Percentiles rank a stretch among this genome's conserved stretches.
phyloP scores from a whole-genome alignment of 495 filamentous ascomycete species.

The Sabuloglossum arenarium region DNA sequence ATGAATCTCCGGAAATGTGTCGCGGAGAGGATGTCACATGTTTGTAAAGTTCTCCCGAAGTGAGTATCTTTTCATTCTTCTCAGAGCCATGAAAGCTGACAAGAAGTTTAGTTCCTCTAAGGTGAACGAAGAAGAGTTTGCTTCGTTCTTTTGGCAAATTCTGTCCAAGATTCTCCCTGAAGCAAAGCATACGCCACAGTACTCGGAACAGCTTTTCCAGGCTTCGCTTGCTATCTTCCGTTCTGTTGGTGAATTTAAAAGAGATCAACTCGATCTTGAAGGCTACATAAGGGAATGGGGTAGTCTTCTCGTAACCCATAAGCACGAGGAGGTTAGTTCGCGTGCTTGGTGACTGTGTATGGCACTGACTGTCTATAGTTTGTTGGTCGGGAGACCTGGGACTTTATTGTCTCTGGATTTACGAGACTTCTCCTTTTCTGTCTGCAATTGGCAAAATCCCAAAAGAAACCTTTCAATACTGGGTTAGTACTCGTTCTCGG shows the following conservation, averaged over 20 bases:
- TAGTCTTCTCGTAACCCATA: slow-evolving; percentile 29
- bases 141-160: slow-evolving; percentile 29
- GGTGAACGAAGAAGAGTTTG: slow-evolving; percentile 14
- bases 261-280: slow-evolving; percentile 27
- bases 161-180: slow-evolving; percentile 28
- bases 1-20: slow-evolving; percentile 18
- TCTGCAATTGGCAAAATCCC: slow-evolving; percentile 25
- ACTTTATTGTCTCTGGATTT: slow-evolving; percentile 27
- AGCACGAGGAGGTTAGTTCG: slow-evolving; percentile 25
- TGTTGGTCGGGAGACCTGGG: slow-evolving; percentile 28
- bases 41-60: slow-evolving; percentile 12
- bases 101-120: not conserved
- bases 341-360: not conserved
- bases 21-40: slow-evolving; percentile 16
- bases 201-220: slow-evolving; percentile 36
- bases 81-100: not conserved
- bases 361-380: slow-evolving; percentile 15
- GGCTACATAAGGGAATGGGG: slow-evolving; percentile 32
- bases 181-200: slow-evolving; percentile 19
- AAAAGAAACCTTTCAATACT: slow-evolving; percentile 24
- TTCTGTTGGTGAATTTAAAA: slow-evolving; percentile 28
- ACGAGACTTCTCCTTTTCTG: slow-evolving; percentile 26
- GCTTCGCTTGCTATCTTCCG: slow-evolving; percentile 30
- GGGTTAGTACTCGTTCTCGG: slow-evolving; percentile 13
- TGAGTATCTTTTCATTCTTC: slow-evolving; percentile 5